Percentiles rank a stretch among this genome's conserved stretches.
Conservation (phyloP, 495 filamentous ascomycete species). For the Entonaema liquescens region DNA sequence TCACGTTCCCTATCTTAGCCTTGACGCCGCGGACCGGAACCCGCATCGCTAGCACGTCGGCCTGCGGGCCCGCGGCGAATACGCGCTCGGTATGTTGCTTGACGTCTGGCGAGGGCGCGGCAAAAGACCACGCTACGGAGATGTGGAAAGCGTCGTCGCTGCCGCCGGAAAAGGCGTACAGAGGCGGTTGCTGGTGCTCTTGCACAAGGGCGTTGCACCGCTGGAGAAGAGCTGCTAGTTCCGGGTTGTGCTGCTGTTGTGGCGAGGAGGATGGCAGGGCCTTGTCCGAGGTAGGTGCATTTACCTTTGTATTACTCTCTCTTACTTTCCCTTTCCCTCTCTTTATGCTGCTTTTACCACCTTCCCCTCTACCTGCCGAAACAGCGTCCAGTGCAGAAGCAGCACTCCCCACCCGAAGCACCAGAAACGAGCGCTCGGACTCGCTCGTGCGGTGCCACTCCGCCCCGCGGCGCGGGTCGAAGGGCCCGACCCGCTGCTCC, state of each 20-base stretch:
- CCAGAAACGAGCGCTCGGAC: slow-evolving; percentile 85
- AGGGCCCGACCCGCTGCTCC: slow-evolving; percentile 47
- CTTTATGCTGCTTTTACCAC: neutral
- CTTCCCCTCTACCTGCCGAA: neutral
- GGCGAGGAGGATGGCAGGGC: neutral
- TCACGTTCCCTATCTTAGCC: slow-evolving; percentile 79
- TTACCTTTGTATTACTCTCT: neutral
- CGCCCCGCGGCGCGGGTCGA: slow-evolving; percentile 41
- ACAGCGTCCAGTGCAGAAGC: neutral
- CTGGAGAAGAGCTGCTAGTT: slow-evolving; percentile 69
- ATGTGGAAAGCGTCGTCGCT: slow-evolving; percentile 74
- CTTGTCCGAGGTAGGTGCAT: neutral
- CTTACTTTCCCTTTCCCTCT: neutral
- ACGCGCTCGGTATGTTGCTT: slow-evolving; percentile 42
- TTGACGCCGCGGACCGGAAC: slow-evolving; percentile 66
- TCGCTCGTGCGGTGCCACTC: slow-evolving; percentile 63
- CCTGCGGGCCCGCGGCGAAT: slow-evolving; percentile 18
- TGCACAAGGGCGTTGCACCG: slow-evolving; percentile 70
- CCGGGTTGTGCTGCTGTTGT: slow-evolving; percentile 48
- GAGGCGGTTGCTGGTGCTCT: slow-evolving; percentile 71
- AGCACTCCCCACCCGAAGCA: slow-evolving; percentile 62
- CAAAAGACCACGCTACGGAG: slow-evolving; percentile 80
- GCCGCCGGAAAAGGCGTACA: slow-evolving; percentile 64
- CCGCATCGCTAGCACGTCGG: slow-evolving; percentile 39
- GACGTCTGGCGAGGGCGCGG: slow-evolving; percentile 53